These are phyloP conservation scores for Globisporangium ultimum DNA, from an alignment of 352 stramenopile genomes.

Conservation along the genomic window DNA sequence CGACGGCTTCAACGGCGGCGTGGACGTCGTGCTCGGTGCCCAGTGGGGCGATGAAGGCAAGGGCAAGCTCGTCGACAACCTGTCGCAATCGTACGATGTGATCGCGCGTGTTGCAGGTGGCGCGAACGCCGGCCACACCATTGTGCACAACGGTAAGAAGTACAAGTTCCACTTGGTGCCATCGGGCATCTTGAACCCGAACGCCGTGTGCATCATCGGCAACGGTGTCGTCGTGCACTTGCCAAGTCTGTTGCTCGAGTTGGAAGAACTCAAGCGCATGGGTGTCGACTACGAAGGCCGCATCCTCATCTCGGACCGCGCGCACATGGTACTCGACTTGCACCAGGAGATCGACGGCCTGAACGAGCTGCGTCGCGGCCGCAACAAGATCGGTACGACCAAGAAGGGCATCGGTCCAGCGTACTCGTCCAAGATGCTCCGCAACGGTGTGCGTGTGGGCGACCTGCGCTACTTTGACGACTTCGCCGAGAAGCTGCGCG, in stretches of 20 bases:
- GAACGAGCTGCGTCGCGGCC: slow-evolving; percentile 78
- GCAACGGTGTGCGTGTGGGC: slow-evolving; percentile 96
- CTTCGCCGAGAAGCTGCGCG: slow-evolving; percentile 88
- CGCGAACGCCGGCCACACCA: slow-evolving; percentile 98
- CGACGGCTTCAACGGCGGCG: slow-evolving; percentile 60
- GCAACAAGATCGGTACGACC: slow-evolving; percentile 99
- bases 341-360: slow-evolving; percentile 93
- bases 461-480: slow-evolving; percentile 92
- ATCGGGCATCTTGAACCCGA: slow-evolving; percentile 96
- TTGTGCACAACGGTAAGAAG: slow-evolving; percentile 97
- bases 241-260: slow-evolving; percentile 94
- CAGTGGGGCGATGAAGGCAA: slow-evolving; percentile 99
- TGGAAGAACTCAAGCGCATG: slow-evolving; percentile 88
- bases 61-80: slow-evolving; percentile 97
- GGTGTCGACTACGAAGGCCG: slow-evolving; percentile 91
- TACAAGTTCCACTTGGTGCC: slow-evolving; percentile 99
- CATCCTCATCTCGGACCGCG: slow-evolving; percentile 97
- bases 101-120: slow-evolving; percentile 96
- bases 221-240: slow-evolving; percentile 99
- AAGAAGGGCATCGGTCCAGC: slow-evolving; percentile 98
- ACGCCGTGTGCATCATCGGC: slow-evolving; percentile 95
- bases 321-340: slow-evolving; percentile 99
- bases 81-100: slow-evolving; percentile 94
- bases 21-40: slow-evolving; percentile 94
- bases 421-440: slow-evolving; percentile 98